Evolutionary conservation across 75 land plant species (phyloP).

Genomic region (Pinus taeda): DNA sequence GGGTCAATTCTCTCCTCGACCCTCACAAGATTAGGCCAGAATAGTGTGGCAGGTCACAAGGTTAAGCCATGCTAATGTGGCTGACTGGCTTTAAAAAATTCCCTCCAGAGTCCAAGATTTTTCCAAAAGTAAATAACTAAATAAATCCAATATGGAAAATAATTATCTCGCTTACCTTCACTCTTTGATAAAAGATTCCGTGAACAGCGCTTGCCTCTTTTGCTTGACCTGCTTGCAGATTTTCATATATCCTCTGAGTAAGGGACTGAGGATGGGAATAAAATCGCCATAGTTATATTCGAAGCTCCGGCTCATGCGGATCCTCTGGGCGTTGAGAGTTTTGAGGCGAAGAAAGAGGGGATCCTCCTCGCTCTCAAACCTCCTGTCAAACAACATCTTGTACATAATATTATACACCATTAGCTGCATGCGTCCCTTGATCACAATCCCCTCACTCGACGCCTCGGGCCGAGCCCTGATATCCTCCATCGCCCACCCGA

Average conservation of each 20-base stretch:
- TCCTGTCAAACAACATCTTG: slow-evolving; percentile 35
- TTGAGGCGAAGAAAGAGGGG: slow-evolving; percentile 25
- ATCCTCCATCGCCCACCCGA: slow-evolving; percentile 21
- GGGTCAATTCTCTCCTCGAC: too few relatives aligned
- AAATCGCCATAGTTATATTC: slow-evolving; percentile 57
- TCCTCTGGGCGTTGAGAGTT: slow-evolving; percentile 32
- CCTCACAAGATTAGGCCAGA: too few relatives aligned
- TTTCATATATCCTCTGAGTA: slow-evolving; percentile 27
- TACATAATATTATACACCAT: slow-evolving; percentile 42
- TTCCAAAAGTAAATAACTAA: too few relatives aligned
- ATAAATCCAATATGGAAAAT: too few relatives aligned
- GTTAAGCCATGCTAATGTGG: too few relatives aligned
- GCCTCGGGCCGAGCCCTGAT: slow-evolving; percentile 14
- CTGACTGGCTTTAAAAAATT: too few relatives aligned
- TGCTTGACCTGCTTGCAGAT: slow-evolving; percentile 33
- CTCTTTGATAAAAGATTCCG: slow-evolving; percentile 28
- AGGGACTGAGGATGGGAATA: slow-evolving; percentile 42
- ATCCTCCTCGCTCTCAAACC: slow-evolving; percentile 37
- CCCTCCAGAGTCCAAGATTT: too few relatives aligned
- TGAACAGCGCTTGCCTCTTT: slow-evolving; percentile 29
- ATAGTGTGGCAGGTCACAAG: too few relatives aligned
- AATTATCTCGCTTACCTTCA: slow-evolving; percentile 15
- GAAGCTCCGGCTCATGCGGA: slow-evolving; percentile 38
- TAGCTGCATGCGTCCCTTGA: slow-evolving; percentile 34
- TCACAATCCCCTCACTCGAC: slow-evolving; percentile 18